Conservation (phyloP, 1,284 basidiomycete species). For the Tilletia indica region DNA sequence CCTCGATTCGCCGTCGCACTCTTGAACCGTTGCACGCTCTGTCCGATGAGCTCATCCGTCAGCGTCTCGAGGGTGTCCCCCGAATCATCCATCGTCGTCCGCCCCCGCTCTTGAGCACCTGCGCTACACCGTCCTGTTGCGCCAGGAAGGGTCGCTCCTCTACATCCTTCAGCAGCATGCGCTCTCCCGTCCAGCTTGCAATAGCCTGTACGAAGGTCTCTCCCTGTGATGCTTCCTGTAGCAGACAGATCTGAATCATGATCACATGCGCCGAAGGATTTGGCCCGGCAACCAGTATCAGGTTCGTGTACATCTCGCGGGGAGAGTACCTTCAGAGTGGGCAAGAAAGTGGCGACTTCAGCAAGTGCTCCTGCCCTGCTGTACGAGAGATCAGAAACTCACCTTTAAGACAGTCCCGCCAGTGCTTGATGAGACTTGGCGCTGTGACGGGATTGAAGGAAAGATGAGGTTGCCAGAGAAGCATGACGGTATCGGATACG, state of each 20-base stretch:
- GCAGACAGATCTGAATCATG: constrained; percentile 83
- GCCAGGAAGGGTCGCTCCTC: constrained; percentile 80
- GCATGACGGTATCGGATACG: constrained; percentile 80
- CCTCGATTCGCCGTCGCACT: constrained; percentile 61
- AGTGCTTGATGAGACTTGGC: constrained; percentile 80
- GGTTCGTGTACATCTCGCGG: constrained; percentile 79
- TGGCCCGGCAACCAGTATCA: constrained; percentile 79
- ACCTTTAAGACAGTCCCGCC: constrained; percentile 84
- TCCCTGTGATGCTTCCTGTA: constrained; percentile 70
- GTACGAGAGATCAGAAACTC: constrained; percentile 54
- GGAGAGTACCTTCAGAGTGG: constrained; percentile 46
- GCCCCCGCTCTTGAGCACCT: constrained; percentile 78
- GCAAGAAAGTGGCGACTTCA: background rate
- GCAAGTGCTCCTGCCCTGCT: background rate
- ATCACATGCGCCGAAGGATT: constrained; percentile 60
- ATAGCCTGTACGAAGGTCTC: constrained; percentile 76
- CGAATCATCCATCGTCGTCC: constrained; percentile 39
- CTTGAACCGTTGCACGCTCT: constrained; percentile 76
- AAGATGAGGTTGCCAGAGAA: constrained; percentile 87
- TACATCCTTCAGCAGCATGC: constrained; percentile 79
- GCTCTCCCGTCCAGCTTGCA: constrained; percentile 73
- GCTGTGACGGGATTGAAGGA: constrained; percentile 77
- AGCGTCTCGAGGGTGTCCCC: constrained; percentile 66
- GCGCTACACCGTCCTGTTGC: constrained; percentile 85
- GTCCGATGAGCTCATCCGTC: constrained; percentile 78